phyloP scores from a whole-genome alignment of 192 early-diverging fungal species.

The Coemansia sp. region DNA sequence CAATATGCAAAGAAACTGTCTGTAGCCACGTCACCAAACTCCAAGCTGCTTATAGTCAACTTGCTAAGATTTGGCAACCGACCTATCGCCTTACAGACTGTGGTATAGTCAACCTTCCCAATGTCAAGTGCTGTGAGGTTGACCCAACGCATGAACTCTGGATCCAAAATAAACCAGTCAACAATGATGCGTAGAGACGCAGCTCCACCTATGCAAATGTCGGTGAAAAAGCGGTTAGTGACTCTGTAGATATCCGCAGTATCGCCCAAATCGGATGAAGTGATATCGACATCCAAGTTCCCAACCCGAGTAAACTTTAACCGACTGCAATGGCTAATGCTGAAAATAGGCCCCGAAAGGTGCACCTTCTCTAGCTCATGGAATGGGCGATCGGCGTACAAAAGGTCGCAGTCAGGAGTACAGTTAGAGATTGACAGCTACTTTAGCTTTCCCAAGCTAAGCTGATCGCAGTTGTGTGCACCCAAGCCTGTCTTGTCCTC shows the following conservation, averaged over 20 bases:
- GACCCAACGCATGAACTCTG: neutral
- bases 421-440: too few relatives aligned
- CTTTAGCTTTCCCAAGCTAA: too few relatives aligned
- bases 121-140: neutral
- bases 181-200: too few relatives aligned
- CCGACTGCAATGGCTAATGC: neutral
- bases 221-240: too few relatives aligned
- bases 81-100: too few relatives aligned
- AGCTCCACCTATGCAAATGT: too few relatives aligned
- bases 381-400: too few relatives aligned
- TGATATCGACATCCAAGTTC: neutral
- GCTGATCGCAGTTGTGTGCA: neutral
- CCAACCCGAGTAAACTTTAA: neutral
- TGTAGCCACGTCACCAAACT: neutral
- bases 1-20: neutral
- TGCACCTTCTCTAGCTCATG: too few relatives aligned
- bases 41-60: neutral
- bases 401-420: too few relatives aligned
- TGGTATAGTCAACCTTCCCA: neutral
- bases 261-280: neutral
- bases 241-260: neutral
- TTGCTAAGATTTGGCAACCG: neutral
- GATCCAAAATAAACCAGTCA: too few relatives aligned
- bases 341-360: neutral
- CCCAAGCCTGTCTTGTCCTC: neutral